These are phyloP conservation scores for Chiua virens DNA, from an alignment of 768 basidiomycete species.

Conservation along the genomic window DNA sequence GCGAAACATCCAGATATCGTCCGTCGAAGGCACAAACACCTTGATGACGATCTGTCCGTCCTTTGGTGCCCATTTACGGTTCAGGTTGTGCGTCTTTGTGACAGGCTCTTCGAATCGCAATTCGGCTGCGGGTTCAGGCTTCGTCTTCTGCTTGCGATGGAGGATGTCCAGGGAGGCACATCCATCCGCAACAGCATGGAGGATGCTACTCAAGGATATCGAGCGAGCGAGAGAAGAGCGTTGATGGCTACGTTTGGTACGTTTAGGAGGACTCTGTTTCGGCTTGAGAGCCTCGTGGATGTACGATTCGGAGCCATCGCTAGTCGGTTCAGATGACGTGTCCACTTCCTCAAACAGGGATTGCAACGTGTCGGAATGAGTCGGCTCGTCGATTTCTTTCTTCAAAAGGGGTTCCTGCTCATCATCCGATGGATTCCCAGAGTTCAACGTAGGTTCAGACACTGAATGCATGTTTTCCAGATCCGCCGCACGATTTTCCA, in stretches of 20 bases:
- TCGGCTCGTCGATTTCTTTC: constrained; percentile 7
- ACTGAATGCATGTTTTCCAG: background rate
- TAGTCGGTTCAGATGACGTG: background rate
- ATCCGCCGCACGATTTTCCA: background rate
- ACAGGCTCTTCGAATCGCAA: background rate
- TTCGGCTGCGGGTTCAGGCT: background rate
- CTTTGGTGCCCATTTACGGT: constrained; percentile 31
- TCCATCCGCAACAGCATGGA: constrained; percentile 13
- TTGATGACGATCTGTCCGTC: constrained; percentile 39
- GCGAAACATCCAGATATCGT: constrained; percentile 41
- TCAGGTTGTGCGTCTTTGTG: background rate
- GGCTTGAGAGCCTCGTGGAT: background rate
- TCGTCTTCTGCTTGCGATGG: constrained; percentile 15
- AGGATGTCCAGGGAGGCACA: constrained; percentile 17
- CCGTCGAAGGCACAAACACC: constrained; percentile 38
- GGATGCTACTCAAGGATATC: constrained; percentile 14
- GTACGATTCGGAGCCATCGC: background rate
- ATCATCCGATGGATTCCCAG: constrained; percentile 4
- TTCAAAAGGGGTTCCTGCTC: background rate
- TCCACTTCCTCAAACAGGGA: constrained; percentile 12
- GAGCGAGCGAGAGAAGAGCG: constrained; percentile 16
- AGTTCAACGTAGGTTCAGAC: constrained; percentile 12
- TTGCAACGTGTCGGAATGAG: constrained; percentile 11
- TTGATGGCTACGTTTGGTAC: constrained; percentile 3
- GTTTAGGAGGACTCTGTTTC: background rate